phyloP scores from a whole-genome alignment of 495 filamentous ascomycete genomes.

The Podospora sp. region DNA sequence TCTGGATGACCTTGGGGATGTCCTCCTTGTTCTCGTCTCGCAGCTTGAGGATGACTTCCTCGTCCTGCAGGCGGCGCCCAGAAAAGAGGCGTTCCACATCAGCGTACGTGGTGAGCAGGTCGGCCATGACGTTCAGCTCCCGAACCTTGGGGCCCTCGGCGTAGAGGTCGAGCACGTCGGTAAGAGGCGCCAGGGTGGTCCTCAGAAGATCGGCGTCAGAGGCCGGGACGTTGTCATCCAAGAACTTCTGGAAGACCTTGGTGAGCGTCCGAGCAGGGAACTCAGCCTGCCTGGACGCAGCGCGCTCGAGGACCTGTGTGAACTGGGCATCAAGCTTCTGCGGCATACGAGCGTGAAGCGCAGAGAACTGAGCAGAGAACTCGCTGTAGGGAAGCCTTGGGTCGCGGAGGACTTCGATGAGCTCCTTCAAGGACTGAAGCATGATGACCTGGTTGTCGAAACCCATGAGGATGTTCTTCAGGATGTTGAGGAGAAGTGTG shows the following conservation, averaged over 20 bases:
- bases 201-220: conserved; percentile 66
- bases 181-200: conserved; percentile 73
- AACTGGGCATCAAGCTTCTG: conserved; percentile 83
- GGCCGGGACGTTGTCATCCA: conserved; percentile 83
- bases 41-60: conserved; percentile 91
- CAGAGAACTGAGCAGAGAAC: conserved; percentile 92
- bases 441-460: conserved; percentile 99
- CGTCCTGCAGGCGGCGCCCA: conserved; percentile 79
- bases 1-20: conserved; percentile 76
- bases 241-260: conserved; percentile 82
- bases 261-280: conserved; percentile 89
- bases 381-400: conserved; percentile 93
- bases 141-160: conserved; percentile 86
- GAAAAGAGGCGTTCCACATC: conserved; percentile 86
- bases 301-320: conserved; percentile 80
- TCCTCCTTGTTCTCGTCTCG: conserved; percentile 96
- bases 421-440: conserved; percentile 81
- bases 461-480: conserved; percentile 87
- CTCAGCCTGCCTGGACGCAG: conserved; percentile 72
- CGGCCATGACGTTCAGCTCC: conserved; percentile 81
- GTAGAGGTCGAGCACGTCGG: conserved; percentile 80
- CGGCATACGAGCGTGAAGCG: conserved; percentile 94
- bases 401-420: conserved; percentile 86
- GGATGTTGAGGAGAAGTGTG: conserved; percentile 70
- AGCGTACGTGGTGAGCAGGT: conserved; percentile 76